These are phyloP conservation scores for Petrea volubilis DNA, from an alignment of 257 asterid genomes.

Conservation along the genomic window DNA sequence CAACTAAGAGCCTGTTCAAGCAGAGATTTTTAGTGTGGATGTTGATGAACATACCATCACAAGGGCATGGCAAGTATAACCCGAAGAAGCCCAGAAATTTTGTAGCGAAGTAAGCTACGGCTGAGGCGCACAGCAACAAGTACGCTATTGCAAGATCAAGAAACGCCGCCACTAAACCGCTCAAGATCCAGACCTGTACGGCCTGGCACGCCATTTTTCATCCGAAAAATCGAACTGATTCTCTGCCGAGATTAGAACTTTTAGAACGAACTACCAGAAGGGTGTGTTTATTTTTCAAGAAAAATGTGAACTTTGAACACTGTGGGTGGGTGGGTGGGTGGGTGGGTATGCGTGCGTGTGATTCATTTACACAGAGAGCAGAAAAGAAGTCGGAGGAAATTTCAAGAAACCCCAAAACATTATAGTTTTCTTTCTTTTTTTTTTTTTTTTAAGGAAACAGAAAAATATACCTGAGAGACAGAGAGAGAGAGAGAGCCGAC, in stretches of 20 bases:
- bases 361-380: not conserved
- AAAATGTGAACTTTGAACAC: conserved; percentile 11
- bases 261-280: conserved; percentile 19
- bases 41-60: conserved; percentile 52
- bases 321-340: no score
- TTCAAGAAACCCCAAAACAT: conserved; percentile 17
- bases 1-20: conserved; percentile 57
- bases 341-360: no score
- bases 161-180: conserved; percentile 74
- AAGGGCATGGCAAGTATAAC: conserved; percentile 74
- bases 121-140: conserved; percentile 70
- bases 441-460: no score
- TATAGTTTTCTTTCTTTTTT: no score
- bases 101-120: conserved; percentile 58
- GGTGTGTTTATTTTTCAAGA: conserved; percentile 19
- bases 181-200: conserved; percentile 63
- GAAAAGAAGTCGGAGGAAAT: conserved; percentile 14
- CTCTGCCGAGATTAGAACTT: conserved; percentile 28
- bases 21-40: conserved; percentile 39
- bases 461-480: no score
- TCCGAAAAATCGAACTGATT: conserved; percentile 16
- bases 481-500: no score
- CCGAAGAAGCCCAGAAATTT: conserved; percentile 72
- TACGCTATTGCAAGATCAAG: conserved; percentile 82
- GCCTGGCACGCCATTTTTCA: conserved; percentile 68